Evolutionary conservation across 495 filamentous ascomycete genomes (phyloP), one percentile per base, ranked within the genome.

Genomic region (Hypoxylon cercidicola): DNA sequence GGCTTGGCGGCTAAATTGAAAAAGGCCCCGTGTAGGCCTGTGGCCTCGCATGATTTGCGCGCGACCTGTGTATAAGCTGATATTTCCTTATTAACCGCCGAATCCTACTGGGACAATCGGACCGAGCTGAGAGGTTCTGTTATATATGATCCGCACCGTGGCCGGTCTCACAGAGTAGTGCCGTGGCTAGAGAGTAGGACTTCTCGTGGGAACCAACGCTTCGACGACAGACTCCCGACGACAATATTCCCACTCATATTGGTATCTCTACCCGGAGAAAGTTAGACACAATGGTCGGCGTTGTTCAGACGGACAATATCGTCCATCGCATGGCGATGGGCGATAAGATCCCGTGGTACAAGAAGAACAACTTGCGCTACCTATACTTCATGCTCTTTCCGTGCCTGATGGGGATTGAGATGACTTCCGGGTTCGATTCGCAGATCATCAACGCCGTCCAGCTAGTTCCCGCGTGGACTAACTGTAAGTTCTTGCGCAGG

Each of bases 391-490:
- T 88, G 62, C 74, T 91, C 55, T 84, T 89, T 64, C 85, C 87
- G n/a, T 83, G 86, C 9, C 82, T 84, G 64, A 88, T 90, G 75
- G 88, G 88, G 10, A 85, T 89, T 45, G 89, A 89, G 74, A 86
- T 89, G 77, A 91, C 88, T 1, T 88, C 87, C 20, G 88, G 89
- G 0, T 91, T 90, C 69, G 88, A 90, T 72, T 87, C 85, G 7
- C 86, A 88, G 62, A 85, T 91, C 70, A 89, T 90, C 75, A 91
- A 90, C 60, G 84, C 84, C 1, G 80, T 90, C 3, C 87, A 91
- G 72, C 82, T 86, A 28, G 82, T 88, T 15, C 72, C 77, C 7
- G 75, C 77, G 5, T 90, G 85, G 86, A 79, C 82, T 48, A 62
- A 71, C 8, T 89, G 86, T 87, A 64, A 70, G 80, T 81, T 72